These are phyloP conservation scores for Teratosphaeria nubilosa DNA, from an alignment of 2,329 filamentous ascomycete species.

Conservation along the genomic window DNA sequence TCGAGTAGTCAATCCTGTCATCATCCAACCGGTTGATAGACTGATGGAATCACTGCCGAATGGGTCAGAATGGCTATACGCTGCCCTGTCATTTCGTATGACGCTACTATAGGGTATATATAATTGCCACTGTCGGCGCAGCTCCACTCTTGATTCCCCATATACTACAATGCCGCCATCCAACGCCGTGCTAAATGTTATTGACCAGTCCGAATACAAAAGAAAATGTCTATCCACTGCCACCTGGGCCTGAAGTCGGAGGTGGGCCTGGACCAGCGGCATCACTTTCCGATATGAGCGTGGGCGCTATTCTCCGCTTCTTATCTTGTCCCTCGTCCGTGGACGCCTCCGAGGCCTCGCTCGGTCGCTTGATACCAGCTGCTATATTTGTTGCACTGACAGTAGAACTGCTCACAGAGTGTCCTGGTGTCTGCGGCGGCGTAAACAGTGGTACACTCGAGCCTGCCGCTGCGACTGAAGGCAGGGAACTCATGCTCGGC, in stretches of 20 bases:
- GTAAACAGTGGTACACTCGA: slow-evolving; percentile 65
- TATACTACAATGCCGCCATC: background rate
- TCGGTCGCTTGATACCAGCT: slow-evolving; percentile 18
- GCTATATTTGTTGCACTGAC: slow-evolving; percentile 22
- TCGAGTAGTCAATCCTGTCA: too few species aligned
- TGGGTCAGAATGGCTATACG: too few species aligned
- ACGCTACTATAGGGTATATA: background rate
- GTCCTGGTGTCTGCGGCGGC: slow-evolving; percentile 74
- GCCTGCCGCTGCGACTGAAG: slow-evolving; percentile 27
- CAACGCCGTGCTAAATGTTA: background rate
- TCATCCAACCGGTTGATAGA: too few species aligned
- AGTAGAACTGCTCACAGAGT: slow-evolving; percentile 33
- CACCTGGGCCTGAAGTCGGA: background rate
- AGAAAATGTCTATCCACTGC: background rate
- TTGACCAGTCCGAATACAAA: background rate
- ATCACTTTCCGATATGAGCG: slow-evolving; percentile 6
- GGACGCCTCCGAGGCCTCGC: slow-evolving; percentile 6
- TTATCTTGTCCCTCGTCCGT: slow-evolving; percentile 31
- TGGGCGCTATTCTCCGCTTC: slow-evolving; percentile 37
- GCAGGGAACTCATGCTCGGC: slow-evolving; percentile 22
- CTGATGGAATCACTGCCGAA: too few species aligned
- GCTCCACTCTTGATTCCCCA: background rate
- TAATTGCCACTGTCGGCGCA: background rate
- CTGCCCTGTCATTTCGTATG: background rate
- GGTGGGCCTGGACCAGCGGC: background rate